phyloP scores from a whole-genome alignment of 805 yeast genomes.

The Metschnikowia corniflorae region DNA sequence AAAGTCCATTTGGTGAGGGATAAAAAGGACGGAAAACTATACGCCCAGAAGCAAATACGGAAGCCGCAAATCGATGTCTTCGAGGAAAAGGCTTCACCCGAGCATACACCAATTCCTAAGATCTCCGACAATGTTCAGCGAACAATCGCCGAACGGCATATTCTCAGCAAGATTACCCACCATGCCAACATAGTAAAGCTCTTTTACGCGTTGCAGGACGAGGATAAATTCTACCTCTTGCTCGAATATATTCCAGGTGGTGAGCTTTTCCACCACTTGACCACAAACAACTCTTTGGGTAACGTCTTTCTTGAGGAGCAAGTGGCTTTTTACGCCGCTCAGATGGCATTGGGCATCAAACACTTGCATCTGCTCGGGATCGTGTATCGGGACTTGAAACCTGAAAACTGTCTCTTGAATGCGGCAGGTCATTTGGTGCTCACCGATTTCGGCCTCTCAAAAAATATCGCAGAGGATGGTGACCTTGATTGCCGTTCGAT shows the following conservation, averaged over 20 bases:
- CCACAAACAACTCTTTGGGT: constrained; percentile 30
- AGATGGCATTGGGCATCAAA: constrained; percentile 69
- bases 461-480: constrained; percentile 37
- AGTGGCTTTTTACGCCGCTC: constrained; percentile 76
- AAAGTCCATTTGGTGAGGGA: constrained; percentile 42
- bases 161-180: constrained; percentile 34
- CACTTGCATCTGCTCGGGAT: constrained; percentile 80
- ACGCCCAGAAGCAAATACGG: constrained; percentile 43
- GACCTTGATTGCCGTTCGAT: constrained; percentile 42
- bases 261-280: constrained; percentile 42
- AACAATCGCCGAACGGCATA: constrained; percentile 19
- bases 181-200: constrained; percentile 43
- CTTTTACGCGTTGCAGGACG: constrained; percentile 44
- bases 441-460: constrained; percentile 81
- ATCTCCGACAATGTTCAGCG: constrained; percentile 17
- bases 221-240: constrained; percentile 40
- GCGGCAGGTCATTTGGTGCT: constrained; percentile 74
- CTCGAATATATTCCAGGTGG: constrained; percentile 45
- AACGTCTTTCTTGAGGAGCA: constrained; percentile 55
- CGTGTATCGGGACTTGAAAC: constrained; percentile 83
- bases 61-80: constrained; percentile 23
- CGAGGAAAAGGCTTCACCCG: constrained; percentile 21
- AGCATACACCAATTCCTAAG: constrained; percentile 3
- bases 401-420: constrained; percentile 82
- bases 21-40: constrained; percentile 33